Evolutionary conservation across 2,329 filamentous ascomycete genomes (phyloP).

Genomic region (Fusarium sp.): DNA sequence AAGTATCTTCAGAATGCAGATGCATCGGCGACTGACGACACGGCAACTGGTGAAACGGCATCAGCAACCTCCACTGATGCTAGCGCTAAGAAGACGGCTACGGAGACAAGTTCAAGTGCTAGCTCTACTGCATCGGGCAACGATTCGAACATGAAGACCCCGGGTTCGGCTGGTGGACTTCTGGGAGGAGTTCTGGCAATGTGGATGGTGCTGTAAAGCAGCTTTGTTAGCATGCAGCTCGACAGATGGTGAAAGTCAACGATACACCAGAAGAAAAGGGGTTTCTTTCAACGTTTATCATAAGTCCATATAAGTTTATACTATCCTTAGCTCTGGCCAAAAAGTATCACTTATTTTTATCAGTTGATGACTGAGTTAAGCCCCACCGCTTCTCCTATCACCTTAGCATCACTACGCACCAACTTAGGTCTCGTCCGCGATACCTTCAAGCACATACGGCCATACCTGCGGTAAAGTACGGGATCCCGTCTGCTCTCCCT

Average conservation of each 20-base stretch:
- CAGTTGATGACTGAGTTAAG: not conserved
- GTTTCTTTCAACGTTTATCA: too few relatives aligned
- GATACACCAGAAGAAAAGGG: not conserved
- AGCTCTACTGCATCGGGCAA: not conserved
- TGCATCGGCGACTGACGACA: not conserved
- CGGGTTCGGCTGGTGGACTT: not conserved
- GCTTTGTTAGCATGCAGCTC: too few relatives aligned
- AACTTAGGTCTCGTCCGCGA: not conserved
- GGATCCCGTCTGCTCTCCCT: slow-evolving; percentile 13
- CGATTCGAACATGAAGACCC: not conserved
- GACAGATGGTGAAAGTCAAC: rapidly evolving
- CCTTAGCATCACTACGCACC: not conserved
- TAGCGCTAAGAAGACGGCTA: not conserved
- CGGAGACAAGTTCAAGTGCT: not conserved
- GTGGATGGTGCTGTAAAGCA: not conserved
- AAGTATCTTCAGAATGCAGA: not conserved
- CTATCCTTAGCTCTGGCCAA: too few relatives aligned
- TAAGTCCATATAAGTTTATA: too few relatives aligned
- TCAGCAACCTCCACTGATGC: not conserved
- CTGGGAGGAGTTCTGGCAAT: slow-evolving; percentile 3
- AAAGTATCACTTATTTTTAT: too few relatives aligned
- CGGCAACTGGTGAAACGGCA: not conserved
- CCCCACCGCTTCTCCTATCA: not conserved
- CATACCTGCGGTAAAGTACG: slow-evolving; percentile 7
- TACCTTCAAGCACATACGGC: not conserved